Evolutionary conservation across 345 rosid genomes (phyloP), one percentile per base, ranked within the genome.

Genomic region (Bruguiera gymnorhiza): DNA sequence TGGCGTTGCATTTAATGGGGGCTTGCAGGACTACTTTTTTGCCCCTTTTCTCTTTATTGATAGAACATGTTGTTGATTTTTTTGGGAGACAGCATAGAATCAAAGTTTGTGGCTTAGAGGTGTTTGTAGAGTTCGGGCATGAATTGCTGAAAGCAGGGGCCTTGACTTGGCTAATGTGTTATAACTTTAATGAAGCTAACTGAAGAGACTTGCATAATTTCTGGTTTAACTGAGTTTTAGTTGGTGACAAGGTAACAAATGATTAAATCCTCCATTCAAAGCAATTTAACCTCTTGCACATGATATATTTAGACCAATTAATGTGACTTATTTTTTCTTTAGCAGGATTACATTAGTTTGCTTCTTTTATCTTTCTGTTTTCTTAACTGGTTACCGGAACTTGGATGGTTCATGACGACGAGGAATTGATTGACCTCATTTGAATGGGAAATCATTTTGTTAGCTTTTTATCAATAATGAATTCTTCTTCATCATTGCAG

Each of bases 401-500:
- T 43, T 43, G 50, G 50, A 43, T 43, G 18, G 16, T 43, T 43
- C 19, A 43, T 13, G 50, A 13, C 19, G 1, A 43, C 5, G 27
- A 39, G 8, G 57, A 19, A 59, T 69, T 56, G 26, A 26, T 24
- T 39, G 27, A 43, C 10, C 39, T 34, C 24, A 16, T 31, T 24
- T 16, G 13, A 34, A 39, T 23, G 3, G 39, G n/a, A 52, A 61
- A 31, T 53, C 16, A 71, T 60, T 21, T 56, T 43, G 50, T 39
- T 9, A 39, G 62, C 57, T 48, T 27, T 58, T 18, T 39, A 21
- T 48, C 54, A 23, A 65, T 60, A 19, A 10, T 51, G 39, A 68
- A 26, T 67, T 75, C 20, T 64, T 26, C 66, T 57, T 63, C 16
- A 71, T 63, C 36, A 43, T 70, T 53, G 34, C 89, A 89, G 98